These are phyloP conservation scores for Echeveria elegans DNA, from an alignment of 164 flowering plant species.

Conservation along the genomic window DNA sequence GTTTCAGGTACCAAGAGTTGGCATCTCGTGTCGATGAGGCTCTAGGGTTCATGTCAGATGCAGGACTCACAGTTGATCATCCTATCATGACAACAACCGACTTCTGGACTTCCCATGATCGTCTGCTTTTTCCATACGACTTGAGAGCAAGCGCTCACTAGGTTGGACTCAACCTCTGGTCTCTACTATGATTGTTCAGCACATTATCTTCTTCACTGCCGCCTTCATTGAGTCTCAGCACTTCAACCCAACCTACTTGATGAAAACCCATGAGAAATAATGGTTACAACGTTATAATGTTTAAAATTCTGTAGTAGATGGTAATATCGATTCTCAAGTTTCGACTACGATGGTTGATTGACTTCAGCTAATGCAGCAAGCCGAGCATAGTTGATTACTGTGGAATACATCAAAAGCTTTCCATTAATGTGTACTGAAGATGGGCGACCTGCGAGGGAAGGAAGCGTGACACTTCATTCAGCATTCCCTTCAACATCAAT, in stretches of 20 bases:
- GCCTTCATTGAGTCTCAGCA: too few relatives aligned
- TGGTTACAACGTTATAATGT: too few relatives aligned
- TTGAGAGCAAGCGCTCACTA: slow-evolving; percentile 4
- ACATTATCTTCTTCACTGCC: too few relatives aligned
- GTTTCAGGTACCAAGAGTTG: slow-evolving; percentile 4
- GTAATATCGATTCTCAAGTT: too few relatives aligned
- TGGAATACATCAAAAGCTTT: too few relatives aligned
- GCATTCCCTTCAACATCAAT: slow-evolving; percentile 5
- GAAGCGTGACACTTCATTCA: not conserved
- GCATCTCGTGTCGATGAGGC: slow-evolving; percentile 7
- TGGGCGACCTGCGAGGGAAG: not conserved
- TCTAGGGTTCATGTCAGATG: slow-evolving; percentile 7
- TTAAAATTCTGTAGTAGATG: too few relatives aligned
- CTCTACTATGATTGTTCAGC: not conserved
- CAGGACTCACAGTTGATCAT: slow-evolving; percentile 9
- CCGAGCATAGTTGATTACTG: too few relatives aligned
- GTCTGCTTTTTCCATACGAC: slow-evolving; percentile 3
- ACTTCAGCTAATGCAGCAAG: too few relatives aligned
- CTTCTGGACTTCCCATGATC: slow-evolving; percentile 9
- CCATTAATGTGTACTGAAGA: not conserved
- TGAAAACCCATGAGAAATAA: too few relatives aligned
- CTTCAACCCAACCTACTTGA: too few relatives aligned
- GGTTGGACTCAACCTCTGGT: slow-evolving; percentile 8
- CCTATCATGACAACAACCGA: slow-evolving; percentile 9
- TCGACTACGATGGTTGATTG: too few relatives aligned